These are phyloP conservation scores for Tulasnella sp. DNA, from an alignment of 768 basidiomycete species.

Conservation along the genomic window DNA sequence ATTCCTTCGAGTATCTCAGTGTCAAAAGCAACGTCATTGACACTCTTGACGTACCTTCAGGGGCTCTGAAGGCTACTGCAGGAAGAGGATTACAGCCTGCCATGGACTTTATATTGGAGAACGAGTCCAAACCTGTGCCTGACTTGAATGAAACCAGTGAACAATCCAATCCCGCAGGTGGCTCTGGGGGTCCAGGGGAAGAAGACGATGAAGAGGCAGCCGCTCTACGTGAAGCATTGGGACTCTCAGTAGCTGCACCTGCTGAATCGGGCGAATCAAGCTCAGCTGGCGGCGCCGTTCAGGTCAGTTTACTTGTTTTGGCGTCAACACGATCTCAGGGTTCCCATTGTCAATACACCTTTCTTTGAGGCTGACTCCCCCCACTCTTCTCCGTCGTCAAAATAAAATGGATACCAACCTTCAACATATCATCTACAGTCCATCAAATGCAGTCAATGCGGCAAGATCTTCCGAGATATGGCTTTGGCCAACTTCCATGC, in stretches of 20 bases:
- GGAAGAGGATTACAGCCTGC: slow-evolving; percentile 79
- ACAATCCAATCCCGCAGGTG: slow-evolving; percentile 30
- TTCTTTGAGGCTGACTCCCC: background rate
- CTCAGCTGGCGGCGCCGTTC: slow-evolving; percentile 3
- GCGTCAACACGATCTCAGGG: background rate
- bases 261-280: slow-evolving; percentile 51
- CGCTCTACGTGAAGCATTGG: slow-evolving; percentile 40
- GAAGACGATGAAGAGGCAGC: slow-evolving; percentile 63
- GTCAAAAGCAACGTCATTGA: background rate
- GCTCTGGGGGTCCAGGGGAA: slow-evolving; percentile 25
- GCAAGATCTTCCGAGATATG: slow-evolving; percentile 75
- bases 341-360: background rate
- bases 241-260: slow-evolving; percentile 28
- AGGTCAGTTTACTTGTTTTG: background rate
- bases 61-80: slow-evolving; percentile 78
- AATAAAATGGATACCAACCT: background rate
- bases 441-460: slow-evolving; percentile 72
- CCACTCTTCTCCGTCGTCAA: background rate
- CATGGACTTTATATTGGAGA: slow-evolving; percentile 78
- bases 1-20: slow-evolving; percentile 11
- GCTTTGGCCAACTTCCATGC: slow-evolving; percentile 87
- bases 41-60: slow-evolving; percentile 29
- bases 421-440: slow-evolving; percentile 34
- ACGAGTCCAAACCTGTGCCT: slow-evolving; percentile 65
- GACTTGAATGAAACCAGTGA: slow-evolving; percentile 31